phyloP scores from a whole-genome alignment of 208 protist genomes.

The Acanthamoeba triangularis region DNA sequence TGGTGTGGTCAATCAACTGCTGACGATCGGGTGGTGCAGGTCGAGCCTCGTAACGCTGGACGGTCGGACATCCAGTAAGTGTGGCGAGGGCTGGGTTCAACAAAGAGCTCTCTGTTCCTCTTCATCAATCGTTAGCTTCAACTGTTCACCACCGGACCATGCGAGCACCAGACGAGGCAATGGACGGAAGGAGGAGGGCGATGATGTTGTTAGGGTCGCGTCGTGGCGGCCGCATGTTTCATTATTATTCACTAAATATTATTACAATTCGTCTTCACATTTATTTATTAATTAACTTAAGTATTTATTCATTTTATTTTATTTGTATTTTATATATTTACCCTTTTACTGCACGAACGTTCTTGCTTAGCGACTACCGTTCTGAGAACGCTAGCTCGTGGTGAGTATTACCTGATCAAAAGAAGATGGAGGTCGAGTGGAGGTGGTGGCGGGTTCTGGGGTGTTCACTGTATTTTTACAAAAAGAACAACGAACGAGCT shows the following conservation, averaged over 20 bases:
- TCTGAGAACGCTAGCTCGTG: neutral
- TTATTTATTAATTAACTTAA: neutral
- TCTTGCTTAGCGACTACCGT: neutral
- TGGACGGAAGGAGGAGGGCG: no score
- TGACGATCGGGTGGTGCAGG: neutral
- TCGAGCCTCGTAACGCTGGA: constrained; percentile 65
- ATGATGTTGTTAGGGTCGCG: neutral
- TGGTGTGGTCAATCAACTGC: neutral
- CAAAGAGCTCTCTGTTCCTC: no score
- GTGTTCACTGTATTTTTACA: constrained; percentile 30
- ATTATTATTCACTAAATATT: neutral
- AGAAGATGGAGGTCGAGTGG: no score
- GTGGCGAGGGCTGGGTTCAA: no score
- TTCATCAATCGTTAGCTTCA: no score
- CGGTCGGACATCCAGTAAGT: constrained; percentile 35
- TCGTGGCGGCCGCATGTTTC: neutral
- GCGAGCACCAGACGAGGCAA: no score
- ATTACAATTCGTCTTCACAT: neutral
- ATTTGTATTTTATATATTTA: constrained; percentile 6
- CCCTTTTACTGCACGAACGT: neutral
- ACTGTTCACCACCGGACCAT: no score
- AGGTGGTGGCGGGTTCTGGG: neutral
- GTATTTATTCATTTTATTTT: neutral
- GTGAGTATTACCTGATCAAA: no score
- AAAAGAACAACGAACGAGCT: constrained; percentile 7